A percentile compares a stretch with the other conserved stretches of the same genome.
These are phyloP conservation scores for Punctularia strigosozonata DNA, from an alignment of 768 basidiomycete species.

Conservation along the genomic window DNA sequence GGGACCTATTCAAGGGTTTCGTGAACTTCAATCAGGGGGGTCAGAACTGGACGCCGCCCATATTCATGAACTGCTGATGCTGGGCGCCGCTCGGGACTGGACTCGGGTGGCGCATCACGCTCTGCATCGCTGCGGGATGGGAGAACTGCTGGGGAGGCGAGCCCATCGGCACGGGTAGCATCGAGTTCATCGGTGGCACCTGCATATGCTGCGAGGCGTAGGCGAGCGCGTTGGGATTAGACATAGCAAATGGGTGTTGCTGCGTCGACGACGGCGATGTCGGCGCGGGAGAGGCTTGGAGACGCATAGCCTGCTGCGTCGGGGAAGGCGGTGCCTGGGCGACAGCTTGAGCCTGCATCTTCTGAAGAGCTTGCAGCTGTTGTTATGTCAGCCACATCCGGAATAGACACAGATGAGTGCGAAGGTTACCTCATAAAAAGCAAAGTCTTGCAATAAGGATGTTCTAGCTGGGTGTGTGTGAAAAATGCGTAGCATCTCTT, in stretches of 20 bases:
- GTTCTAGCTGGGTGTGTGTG: conserved; percentile 88
- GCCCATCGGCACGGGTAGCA: conserved; percentile 52
- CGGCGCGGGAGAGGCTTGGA: conserved; percentile 23
- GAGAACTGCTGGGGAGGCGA: conserved; percentile 46
- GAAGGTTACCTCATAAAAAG: conserved; percentile 67
- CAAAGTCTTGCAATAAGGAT: conserved; percentile 86
- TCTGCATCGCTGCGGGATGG: conserved; percentile 71
- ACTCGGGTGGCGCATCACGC: conserved; percentile 75
- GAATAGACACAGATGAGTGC: conserved; percentile 1
- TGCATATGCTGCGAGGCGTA: conserved; percentile 32
- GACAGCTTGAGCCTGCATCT: conserved; percentile 30
- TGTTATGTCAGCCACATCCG: conserved; percentile 2
- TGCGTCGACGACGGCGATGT: conserved; percentile 28
- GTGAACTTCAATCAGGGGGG: no score
- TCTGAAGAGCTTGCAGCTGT: conserved; percentile 82
- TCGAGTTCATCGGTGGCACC: conserved; percentile 45
- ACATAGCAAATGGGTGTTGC: conserved; percentile 36
- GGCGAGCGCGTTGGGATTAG: conserved; percentile 40
- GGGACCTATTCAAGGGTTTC: no score
- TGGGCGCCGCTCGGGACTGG: conserved; percentile 41
- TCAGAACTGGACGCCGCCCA: conserved; percentile 25
- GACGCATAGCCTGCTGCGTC: conserved; percentile 15
- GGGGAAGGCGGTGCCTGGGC: conserved; percentile 15
- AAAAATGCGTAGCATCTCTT: conserved; percentile 95
- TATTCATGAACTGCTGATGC: conserved; percentile 34